Percentiles rank a stretch among this genome's conserved stretches.
Evolutionary conservation across 371 early-diverging fungal species (phyloP).

Genomic region (Lichtheimia hyalospora): DNA sequence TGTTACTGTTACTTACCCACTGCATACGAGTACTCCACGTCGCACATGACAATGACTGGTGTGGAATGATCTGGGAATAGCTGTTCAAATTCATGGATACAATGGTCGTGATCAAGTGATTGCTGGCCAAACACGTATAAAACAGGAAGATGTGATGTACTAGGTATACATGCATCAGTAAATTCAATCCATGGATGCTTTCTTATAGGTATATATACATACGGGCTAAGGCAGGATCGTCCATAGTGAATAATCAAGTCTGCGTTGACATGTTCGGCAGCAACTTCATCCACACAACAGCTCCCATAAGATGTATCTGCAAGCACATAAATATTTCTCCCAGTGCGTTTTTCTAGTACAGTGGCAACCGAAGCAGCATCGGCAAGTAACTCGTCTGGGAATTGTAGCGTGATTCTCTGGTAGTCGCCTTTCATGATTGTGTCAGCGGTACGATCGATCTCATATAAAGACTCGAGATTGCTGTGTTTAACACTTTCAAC

Average conservation of each 20-base stretch:
- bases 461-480: conserved; percentile 55
- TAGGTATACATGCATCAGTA: conserved; percentile 16
- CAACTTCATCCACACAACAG: conserved; percentile 96
- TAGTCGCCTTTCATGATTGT: conserved; percentile 52
- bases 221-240: conserved; percentile 85
- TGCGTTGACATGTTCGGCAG: conserved; percentile 85
- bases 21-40: conserved; percentile 72
- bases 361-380: conserved; percentile 68
- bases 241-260: conserved; percentile 93
- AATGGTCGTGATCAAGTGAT: conserved; percentile 62
- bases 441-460: conserved; percentile 65
- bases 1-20: conserved; percentile 34
- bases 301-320: conserved; percentile 96
- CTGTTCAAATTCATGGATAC: conserved; percentile 41
- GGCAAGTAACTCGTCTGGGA: conserved; percentile 86
- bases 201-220: conserved; percentile 20
- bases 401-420: conserved; percentile 81
- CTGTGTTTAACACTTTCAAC: conserved; percentile 42
- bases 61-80: conserved; percentile 36
- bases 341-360: conserved; percentile 46
- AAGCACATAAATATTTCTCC: conserved; percentile 66
- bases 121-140: conserved; percentile 84
- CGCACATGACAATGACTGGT: conserved; percentile 73
- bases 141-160: conserved; percentile 80
- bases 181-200: neutral